phyloP scores from a whole-genome alignment of 2,329 filamentous ascomycete genomes.

The Xenosphaeropsis pyriputrescens region DNA sequence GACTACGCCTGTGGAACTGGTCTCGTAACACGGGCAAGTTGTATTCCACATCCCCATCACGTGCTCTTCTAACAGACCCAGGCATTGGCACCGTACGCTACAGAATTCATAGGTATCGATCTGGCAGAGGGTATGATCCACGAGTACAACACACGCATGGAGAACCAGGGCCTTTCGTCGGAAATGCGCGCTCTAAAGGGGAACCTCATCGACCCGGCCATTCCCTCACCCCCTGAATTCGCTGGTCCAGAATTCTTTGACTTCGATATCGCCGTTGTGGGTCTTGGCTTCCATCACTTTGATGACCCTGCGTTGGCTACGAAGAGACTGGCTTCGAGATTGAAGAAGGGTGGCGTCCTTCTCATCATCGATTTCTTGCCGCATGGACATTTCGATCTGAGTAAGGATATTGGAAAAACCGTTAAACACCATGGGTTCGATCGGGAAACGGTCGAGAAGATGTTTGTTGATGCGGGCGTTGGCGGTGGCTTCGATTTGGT shows the following conservation, averaged over 20 bases:
- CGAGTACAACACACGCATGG: slow-evolving; percentile 47
- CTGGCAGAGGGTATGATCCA: slow-evolving; percentile 57
- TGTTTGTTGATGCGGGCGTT: slow-evolving; percentile 51
- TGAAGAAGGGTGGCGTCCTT: slow-evolving; percentile 51
- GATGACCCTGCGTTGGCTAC: slow-evolving; percentile 46
- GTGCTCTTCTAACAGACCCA: slow-evolving; percentile 13
- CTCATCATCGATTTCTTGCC: slow-evolving; percentile 55
- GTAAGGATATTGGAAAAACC: slow-evolving; percentile 27
- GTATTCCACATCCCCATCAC: slow-evolving; percentile 1
- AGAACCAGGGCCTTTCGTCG: slow-evolving; percentile 33
- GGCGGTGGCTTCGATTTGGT: slow-evolving; percentile 40
- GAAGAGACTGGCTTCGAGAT: slow-evolving; percentile 39
- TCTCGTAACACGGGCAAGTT: slow-evolving; percentile 43
- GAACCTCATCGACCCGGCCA: slow-evolving; percentile 34
- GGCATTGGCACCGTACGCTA: slow-evolving; percentile 46
- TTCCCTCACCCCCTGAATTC: slow-evolving; percentile 37
- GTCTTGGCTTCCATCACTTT: slow-evolving; percentile 53
- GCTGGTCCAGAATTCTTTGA: slow-evolving; percentile 45
- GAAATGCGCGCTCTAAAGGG: slow-evolving; percentile 40
- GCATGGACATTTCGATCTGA: slow-evolving; percentile 21
- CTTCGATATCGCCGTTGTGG: slow-evolving; percentile 54
- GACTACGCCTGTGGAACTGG: slow-evolving; percentile 71
- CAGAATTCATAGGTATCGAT: slow-evolving; percentile 53
- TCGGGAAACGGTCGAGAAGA: slow-evolving; percentile 36
- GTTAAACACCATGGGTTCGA: slow-evolving; percentile 55